phyloP scores from a whole-genome alignment of 805 yeast genomes.

The Metschnikowia henanensis region DNA sequence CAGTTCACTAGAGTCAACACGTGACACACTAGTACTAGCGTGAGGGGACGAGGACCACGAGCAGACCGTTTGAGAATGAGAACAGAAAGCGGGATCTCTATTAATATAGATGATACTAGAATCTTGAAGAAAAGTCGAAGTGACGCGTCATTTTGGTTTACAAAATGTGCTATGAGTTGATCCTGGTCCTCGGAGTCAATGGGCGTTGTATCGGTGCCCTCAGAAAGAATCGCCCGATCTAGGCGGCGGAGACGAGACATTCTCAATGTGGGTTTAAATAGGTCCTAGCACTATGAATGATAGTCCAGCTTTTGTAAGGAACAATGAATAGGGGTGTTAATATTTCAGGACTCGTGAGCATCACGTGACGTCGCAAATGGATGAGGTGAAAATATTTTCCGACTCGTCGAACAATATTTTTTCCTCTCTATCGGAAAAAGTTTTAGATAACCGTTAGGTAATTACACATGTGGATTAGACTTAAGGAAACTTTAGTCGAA shows the following conservation, averaged over 20 bases:
- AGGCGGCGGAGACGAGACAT: slow-evolving; percentile 25
- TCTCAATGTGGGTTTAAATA: too few species aligned
- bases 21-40: slow-evolving; percentile 10
- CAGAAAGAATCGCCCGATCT: slow-evolving; percentile 23
- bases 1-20: slow-evolving; percentile 14
- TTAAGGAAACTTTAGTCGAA: too few species aligned
- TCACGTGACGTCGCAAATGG: too few species aligned
- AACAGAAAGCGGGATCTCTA: slow-evolving; percentile 20
- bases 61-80: slow-evolving; percentile 7
- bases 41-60: slow-evolving; percentile 2
- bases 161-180: slow-evolving; percentile 18
- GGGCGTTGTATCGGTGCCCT: slow-evolving; percentile 9
- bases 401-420: too few species aligned
- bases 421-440: too few species aligned
- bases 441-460: too few species aligned
- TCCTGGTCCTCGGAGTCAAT: slow-evolving; percentile 27
- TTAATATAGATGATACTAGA: slow-evolving; percentile 13
- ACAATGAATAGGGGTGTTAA: not conserved
- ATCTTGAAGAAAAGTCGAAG: slow-evolving; percentile 11
- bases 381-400: too few species aligned
- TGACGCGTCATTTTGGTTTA: slow-evolving; percentile 15
- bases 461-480: too few species aligned
- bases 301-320: too few species aligned
- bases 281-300: too few species aligned
- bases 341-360: too few species aligned